Evolutionary conservation across 1,284 basidiomycete genomes (phyloP), one percentile per base, ranked within the genome.

Genomic region (Sutorius eximius): DNA sequence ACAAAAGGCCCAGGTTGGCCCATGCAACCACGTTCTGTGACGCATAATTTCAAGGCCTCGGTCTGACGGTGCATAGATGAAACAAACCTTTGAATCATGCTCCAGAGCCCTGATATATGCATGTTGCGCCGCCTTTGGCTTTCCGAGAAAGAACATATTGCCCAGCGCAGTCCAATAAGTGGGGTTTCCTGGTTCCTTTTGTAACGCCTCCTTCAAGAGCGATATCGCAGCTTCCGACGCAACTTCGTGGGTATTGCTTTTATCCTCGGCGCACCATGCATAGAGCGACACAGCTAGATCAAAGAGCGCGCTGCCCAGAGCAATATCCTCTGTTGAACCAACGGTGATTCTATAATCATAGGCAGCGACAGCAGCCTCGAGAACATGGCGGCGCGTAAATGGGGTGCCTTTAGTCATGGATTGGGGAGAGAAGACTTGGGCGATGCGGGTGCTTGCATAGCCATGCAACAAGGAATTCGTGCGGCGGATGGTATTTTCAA

Each of bases 61-160:
- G 27, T 15, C 45, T 9, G 27, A 44, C 34, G 18, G 24, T 22
- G 16, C 29, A 34, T 36, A 55, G 4, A 34, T 37, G 34, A 46
- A 45, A 72, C 73, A 52, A 56, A 89, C 90, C 79, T 92, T 94
- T 2, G 79, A 71, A 63, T 95, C 87, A 46, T 91, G 77, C 64
- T 98, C 95, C 50, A 98, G 75, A 8, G 95, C 91, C 49, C 85
- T 89, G 65, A 98, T 87, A 62, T 93, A 98, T 9, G 93, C 89
- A 74, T 99, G 95, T 70, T 99, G 97, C 6, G 93, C 87, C 1
- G 82, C 73, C 62, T 83, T 87, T 0, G 88, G 80, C 47, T 87
- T 83, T 9, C 75, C 71, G n/a, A 80, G 65, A 67, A 95, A 92
- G 45, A 86, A 76, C n/a, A 87, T 77, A 62, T 86, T 82, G 1